These are phyloP conservation scores for Nemania serpens DNA, from an alignment of 2,329 filamentous ascomycete genomes.

Conservation along the genomic window DNA sequence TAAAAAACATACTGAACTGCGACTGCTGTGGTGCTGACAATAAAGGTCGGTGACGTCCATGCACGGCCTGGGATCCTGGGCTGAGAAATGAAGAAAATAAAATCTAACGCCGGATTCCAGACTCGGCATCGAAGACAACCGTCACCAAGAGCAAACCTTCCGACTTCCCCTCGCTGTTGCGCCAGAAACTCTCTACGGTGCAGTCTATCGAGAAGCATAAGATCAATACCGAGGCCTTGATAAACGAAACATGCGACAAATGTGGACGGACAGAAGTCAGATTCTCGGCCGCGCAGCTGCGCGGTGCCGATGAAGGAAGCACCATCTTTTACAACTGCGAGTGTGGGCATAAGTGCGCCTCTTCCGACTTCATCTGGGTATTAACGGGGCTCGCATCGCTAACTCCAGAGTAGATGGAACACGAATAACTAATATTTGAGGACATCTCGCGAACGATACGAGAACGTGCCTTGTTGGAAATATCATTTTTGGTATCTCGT, in stretches of 20 bases:
- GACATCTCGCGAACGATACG: not conserved
- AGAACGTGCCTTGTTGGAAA: constrained; percentile 13
- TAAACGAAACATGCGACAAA: constrained; percentile 73
- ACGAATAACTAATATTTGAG: constrained; percentile 52
- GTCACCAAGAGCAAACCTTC: constrained; percentile 84
- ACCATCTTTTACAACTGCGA: constrained; percentile 87
- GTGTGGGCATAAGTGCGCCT: constrained; percentile 78
- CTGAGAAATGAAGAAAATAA: not conserved
- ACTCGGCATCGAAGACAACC: constrained; percentile 76
- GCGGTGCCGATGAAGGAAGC: constrained; percentile 92
- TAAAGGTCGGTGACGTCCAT: constrained; percentile 62
- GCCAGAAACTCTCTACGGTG: constrained; percentile 85
- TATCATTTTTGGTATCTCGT: constrained; percentile 15
- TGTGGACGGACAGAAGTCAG: constrained; percentile 83
- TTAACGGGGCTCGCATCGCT: constrained; percentile 6
- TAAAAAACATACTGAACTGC: constrained; percentile 78
- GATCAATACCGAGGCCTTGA: constrained; percentile 70
- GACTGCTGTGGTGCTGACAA: constrained; percentile 86
- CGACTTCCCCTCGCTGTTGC: constrained; percentile 87
- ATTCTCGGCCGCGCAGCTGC: constrained; percentile 82
- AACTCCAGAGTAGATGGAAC: constrained; percentile 45
- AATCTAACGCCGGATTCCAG: constrained; percentile 47
- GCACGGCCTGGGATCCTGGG: not conserved
- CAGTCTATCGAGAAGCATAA: constrained; percentile 81
- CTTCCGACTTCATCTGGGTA: not conserved